Evolutionary conservation across 805 yeast species (phyloP).

Genomic region (Barnettozyma pratensis): DNA sequence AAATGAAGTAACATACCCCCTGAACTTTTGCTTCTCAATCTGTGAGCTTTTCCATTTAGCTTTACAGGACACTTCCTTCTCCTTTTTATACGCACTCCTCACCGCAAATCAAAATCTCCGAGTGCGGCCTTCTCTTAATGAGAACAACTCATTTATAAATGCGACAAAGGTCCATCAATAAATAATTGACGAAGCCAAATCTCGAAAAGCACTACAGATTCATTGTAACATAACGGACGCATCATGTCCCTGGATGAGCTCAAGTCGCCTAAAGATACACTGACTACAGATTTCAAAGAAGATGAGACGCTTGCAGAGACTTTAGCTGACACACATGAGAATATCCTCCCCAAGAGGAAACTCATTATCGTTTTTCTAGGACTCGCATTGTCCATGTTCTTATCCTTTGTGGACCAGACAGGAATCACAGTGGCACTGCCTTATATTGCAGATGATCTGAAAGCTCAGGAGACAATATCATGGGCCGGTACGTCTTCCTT

Average conservation of each 20-base stretch:
- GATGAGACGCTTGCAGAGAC: not conserved
- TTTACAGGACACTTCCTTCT: no score
- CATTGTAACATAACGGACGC: not conserved
- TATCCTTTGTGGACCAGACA: conserved; percentile 3
- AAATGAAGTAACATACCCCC: not conserved
- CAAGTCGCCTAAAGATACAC: not conserved
- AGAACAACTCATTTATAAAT: not conserved
- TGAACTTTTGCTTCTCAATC: not conserved
- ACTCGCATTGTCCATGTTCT: conserved; percentile 2
- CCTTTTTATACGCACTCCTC: not conserved
- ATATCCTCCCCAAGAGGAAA: conserved; percentile 3
- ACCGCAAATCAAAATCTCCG: not conserved
- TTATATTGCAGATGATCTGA: conserved; percentile 40
- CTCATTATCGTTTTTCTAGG: conserved; percentile 1
- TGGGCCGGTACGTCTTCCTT: conserved; percentile 59
- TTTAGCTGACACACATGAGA: conserved; percentile 29
- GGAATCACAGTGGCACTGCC: conserved; percentile 22
- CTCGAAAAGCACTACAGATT: not conserved
- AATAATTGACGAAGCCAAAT: not conserved
- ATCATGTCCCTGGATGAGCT: not conserved
- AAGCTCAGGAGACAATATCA: conserved; percentile 44
- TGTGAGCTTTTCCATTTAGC: not conserved
- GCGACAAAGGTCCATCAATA: not conserved
- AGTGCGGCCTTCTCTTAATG: not conserved
- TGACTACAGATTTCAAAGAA: not conserved